phyloP scores from a whole-genome alignment of 2,329 filamentous ascomycete species.

The Nemania serpens region DNA sequence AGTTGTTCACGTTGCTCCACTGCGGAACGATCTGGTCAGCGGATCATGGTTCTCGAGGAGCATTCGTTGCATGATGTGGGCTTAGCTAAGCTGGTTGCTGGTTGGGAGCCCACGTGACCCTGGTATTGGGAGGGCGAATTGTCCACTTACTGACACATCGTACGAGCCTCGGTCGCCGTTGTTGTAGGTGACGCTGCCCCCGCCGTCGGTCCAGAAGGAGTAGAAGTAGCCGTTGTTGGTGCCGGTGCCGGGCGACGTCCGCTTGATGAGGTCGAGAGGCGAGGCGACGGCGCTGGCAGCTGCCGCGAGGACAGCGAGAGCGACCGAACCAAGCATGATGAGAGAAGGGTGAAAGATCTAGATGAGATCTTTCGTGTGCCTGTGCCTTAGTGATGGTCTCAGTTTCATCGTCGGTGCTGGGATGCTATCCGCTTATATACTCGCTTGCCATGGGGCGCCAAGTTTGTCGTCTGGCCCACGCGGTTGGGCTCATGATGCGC shows the following conservation, averaged over 20 bases:
- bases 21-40: neutral
- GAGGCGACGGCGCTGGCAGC: conserved; percentile 21
- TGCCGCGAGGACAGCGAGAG: conserved; percentile 21
- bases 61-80: neutral
- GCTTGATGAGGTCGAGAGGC: conserved; percentile 35
- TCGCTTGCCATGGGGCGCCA: neutral
- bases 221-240: conserved; percentile 64
- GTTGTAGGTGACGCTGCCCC: conserved; percentile 57
- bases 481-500: neutral
- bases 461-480: neutral
- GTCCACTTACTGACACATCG: conserved; percentile 42
- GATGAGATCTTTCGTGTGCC: neutral
- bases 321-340: conserved; percentile 25
- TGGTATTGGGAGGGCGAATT: neutral
- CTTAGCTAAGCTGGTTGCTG: neutral
- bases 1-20: conserved; percentile 50
- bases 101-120: neutral
- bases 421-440: conserved; percentile 10
- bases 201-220: conserved; percentile 63
- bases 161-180: conserved; percentile 57
- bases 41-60: neutral
- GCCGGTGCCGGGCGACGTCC: conserved; percentile 52
- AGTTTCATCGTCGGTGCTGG: neutral
- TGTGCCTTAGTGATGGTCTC: neutral
- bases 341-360: neutral